A percentile compares a stretch with the other conserved stretches of the same genome.
These are phyloP conservation scores for Naganishia friedmannii DNA, from an alignment of 768 basidiomycete species.

Conservation along the genomic window DNA sequence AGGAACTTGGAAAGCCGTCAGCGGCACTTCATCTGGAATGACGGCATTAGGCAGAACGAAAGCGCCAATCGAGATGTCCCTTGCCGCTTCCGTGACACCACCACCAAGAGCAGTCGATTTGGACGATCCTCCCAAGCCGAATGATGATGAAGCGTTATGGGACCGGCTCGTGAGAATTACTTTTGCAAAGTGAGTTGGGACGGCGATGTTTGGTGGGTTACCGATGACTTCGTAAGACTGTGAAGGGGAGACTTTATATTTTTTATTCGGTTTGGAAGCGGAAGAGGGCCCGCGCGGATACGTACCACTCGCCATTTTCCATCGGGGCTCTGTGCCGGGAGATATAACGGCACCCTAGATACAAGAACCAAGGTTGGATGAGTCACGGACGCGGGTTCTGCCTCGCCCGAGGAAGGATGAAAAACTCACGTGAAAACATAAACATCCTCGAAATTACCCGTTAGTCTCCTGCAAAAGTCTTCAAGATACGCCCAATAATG, in stretches of 20 bases:
- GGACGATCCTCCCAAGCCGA: constrained; percentile 20
- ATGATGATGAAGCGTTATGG: constrained; percentile 57
- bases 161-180: constrained; percentile 73
- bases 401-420: not conserved
- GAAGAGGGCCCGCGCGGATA: constrained; percentile 34
- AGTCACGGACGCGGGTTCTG: not conserved
- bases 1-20: constrained; percentile 78
- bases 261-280: not conserved
- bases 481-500: constrained; percentile 98
- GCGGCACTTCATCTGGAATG: constrained; percentile 77
- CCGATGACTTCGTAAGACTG: constrained; percentile 96
- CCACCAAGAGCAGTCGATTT: constrained; percentile 32
- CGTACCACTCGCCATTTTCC: constrained; percentile 94
- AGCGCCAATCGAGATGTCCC: constrained; percentile 81
- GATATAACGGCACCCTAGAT: constrained; percentile 82
- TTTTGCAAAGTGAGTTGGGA: constrained; percentile 98
- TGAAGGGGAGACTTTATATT: not conserved
- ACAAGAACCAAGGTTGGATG: not conserved
- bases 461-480: constrained; percentile 89
- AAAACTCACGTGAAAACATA: constrained; percentile 79
- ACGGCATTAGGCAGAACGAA: constrained; percentile 94
- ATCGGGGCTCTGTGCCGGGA: constrained; percentile 77
- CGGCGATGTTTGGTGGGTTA: constrained; percentile 78
- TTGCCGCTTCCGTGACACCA: constrained; percentile 53
- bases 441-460: constrained; percentile 83